Base-by-base conservation (phyloP, 1,284 basidiomycete genomes). In the Athelia psychrophila region DNA sequence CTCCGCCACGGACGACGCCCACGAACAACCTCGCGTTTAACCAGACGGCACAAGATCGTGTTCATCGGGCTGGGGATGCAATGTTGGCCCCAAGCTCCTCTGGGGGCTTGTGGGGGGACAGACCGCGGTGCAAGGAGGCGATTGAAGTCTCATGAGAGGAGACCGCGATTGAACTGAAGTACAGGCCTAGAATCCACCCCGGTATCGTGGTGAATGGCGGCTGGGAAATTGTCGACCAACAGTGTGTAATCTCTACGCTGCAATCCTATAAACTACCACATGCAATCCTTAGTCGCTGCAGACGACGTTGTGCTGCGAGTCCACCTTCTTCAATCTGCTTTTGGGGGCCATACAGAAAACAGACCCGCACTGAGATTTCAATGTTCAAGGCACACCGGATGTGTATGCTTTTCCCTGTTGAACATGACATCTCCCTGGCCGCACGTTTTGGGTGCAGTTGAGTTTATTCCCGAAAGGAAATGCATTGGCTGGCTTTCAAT, bases 401-500 rank as follows among this genome's bases (percentile, higher is more conserved):
- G 52, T 79, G 89, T 91, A 60, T 27, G 27, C 40, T 24, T 16
- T 13, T 32, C 24, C 19, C 10, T 47, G 30, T 5, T 22, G 24
- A 9, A 51, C 44, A 22, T 33, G 48, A 47, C 45, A 27, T 55
- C 27, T 9, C 6, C 16, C n/a, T 42, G 9, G n/a, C 20, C 6
- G n/a, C 6, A 42, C n/a, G 44, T 30, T 23, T 3, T 27, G 6
- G 32, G n/a, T 38, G 40, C 56, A 83, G 81, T 73, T 32, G 64
- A 76, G 15, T 75, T 76, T 52, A 70, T 80, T 44, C 66, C 77
- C 2, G 77, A 73, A 35, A 80, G 78, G 54, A 70, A 76, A 25
- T 75, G 84, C 0, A 64, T 95, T 18, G 92, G 95, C 60, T 97
- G 94, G 93, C 93, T 91, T 64, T 93, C 94, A 1, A 83, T 86